These are phyloP conservation scores for Leishmania tropica DNA, from an alignment of 208 protist genomes.

Conservation along the genomic window DNA sequence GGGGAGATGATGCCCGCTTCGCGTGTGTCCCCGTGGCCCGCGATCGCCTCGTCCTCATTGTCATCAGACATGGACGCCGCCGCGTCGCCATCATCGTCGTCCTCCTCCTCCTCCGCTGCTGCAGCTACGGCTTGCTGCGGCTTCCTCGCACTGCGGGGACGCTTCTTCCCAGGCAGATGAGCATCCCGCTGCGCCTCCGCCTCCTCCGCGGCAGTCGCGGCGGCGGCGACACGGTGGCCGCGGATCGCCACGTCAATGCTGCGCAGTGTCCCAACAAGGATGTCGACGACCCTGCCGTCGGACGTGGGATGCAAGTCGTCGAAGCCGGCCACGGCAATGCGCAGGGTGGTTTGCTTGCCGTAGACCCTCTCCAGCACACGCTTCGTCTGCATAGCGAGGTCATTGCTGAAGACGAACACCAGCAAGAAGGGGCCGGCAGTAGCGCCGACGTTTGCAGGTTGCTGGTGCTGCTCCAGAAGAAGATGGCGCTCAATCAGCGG, in stretches of 20 bases:
- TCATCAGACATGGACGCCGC: slow-evolving; percentile 24
- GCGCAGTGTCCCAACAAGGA: slow-evolving; percentile 80
- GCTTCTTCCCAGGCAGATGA: slow-evolving; percentile 30
- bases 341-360: slow-evolving; percentile 38
- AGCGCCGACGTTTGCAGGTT: neutral
- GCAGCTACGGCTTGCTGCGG: too few relatives aligned
- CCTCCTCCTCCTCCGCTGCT: slow-evolving; percentile 14
- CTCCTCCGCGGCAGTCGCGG: slow-evolving; percentile 44
- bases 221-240: slow-evolving; percentile 43
- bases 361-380: slow-evolving; percentile 77
- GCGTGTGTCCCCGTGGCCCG: neutral
- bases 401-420: slow-evolving; percentile 90
- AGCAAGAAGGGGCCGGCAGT: slow-evolving; percentile 71
- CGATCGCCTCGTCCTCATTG: slow-evolving; percentile 33
- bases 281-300: slow-evolving; percentile 34
- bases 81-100: slow-evolving; percentile 20
- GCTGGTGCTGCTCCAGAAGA: slow-evolving; percentile 44
- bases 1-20: slow-evolving; percentile 36
- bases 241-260: slow-evolving; percentile 80
- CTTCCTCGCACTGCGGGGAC: slow-evolving; percentile 2
- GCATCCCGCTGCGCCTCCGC: slow-evolving; percentile 31
- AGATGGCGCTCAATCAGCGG: slow-evolving; percentile 92
- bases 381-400: slow-evolving; percentile 86
- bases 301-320: slow-evolving; percentile 41
- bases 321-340: slow-evolving; percentile 71